Evolutionary conservation across 108 stramenopile species (phyloP).

Genomic region (Cyclotella distinguenda): DNA sequence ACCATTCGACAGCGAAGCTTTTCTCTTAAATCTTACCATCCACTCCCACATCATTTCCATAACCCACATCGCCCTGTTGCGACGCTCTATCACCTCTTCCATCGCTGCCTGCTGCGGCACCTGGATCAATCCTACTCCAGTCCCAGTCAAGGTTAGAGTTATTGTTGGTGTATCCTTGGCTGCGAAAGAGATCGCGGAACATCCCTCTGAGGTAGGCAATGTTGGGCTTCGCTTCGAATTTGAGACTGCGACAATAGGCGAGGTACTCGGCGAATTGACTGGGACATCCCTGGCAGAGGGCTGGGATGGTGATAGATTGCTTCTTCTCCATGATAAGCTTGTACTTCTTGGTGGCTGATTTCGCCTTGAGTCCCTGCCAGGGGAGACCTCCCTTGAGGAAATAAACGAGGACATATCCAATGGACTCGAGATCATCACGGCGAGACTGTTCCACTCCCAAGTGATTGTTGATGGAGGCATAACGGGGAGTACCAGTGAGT

Average conservation of each 20-base stretch:
- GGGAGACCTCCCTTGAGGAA: conserved; percentile 98
- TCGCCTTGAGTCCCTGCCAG: conserved; percentile 98
- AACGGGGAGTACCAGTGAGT: conserved; percentile 94
- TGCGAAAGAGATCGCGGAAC: conserved; percentile 93
- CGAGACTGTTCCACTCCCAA: conserved; percentile 97
- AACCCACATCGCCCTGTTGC: conserved; percentile 28
- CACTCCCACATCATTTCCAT: conserved; percentile 23
- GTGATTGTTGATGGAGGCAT: conserved; percentile 98
- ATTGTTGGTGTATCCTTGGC: conserved; percentile 92
- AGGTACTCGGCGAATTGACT: conserved; percentile 97
- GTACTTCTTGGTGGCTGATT: conserved; percentile 93
- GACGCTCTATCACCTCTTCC: conserved; percentile 22
- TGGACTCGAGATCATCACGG: conserved; percentile 96
- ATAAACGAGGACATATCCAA: conserved; percentile 97
- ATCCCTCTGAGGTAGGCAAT: conserved; percentile 95
- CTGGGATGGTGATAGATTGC: conserved; percentile 87
- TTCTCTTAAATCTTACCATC: too few relatives aligned
- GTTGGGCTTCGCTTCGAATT: conserved; percentile 99
- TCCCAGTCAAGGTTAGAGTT: conserved; percentile 89
- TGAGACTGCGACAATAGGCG: conserved; percentile 95
- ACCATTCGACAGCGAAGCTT: too few relatives aligned
- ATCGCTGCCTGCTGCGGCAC: conserved; percentile 40
- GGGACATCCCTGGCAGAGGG: conserved; percentile 96
- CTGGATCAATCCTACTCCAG: conserved; percentile 83
- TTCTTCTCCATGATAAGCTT: conserved; percentile 96